A percentile compares a stretch with the other conserved stretches of the same genome.
These are phyloP conservation scores for Neophaeococcomyces mojaviensis DNA, from an alignment of 2,329 filamentous ascomycete genomes.

Conservation along the genomic window DNA sequence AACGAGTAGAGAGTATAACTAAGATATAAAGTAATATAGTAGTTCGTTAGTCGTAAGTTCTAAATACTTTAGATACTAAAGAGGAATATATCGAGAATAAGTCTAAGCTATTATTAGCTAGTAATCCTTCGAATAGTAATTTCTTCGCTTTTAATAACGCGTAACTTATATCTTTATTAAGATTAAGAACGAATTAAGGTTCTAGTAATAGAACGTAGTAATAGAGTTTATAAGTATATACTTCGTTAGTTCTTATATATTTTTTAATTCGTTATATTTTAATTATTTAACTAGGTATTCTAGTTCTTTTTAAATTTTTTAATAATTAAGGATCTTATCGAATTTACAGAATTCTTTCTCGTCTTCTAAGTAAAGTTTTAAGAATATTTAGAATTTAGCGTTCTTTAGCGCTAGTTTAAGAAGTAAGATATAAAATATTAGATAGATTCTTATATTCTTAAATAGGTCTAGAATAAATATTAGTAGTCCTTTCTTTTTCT, in stretches of 20 bases:
- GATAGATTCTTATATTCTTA: conserved; percentile 10
- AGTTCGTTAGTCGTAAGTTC: not conserved
- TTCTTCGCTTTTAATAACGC: not conserved
- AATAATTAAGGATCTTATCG: conserved; percentile 1
- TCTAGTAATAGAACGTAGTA: not conserved
- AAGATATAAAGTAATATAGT: not conserved
- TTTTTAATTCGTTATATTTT: too few species aligned
- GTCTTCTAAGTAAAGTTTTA: conserved; percentile 1
- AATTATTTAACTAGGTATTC: too few species aligned
- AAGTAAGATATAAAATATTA: conserved; percentile 11
- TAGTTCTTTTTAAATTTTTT: not conserved
- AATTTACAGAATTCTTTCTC: not conserved
- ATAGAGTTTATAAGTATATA: too few species aligned
- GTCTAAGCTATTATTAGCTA: not conserved
- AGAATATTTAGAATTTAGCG: not conserved
- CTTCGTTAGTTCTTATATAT: too few species aligned
- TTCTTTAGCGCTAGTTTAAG: conserved; percentile 3
- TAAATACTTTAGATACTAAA: not conserved
- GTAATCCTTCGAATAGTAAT: not conserved
- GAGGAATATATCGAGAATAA: not conserved
- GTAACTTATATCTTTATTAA: not conserved
- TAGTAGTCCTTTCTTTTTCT: conserved; percentile 10
- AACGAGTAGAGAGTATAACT: not conserved
- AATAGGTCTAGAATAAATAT: conserved; percentile 10
- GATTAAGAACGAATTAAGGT: not conserved